Base-by-base conservation (phyloP, 805 yeast genomes). In the Metschnikowia lochheadii region DNA sequence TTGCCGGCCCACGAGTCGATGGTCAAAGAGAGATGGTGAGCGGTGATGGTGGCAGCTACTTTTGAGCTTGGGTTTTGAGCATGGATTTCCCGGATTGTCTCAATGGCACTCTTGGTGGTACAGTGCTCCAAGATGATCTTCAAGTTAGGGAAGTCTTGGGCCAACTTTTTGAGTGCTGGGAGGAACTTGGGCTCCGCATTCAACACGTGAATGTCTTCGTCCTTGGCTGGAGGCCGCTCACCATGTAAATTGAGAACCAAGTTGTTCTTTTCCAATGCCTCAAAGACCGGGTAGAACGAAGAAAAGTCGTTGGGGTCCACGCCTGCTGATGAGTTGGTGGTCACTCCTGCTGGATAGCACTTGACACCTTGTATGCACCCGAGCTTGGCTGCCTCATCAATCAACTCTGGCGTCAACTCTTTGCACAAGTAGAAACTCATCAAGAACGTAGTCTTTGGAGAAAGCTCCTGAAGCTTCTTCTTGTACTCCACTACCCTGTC, bases 311-410 rank as follows among this genome's bases (percentile, higher is more conserved):
- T 89, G 21, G 95, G 95, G 66, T 87, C 94, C 21, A 94, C 97
- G 46, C 99, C 99, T 3, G 85, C 87, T 44, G 80, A 69, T 8
- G 97, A 89, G 72, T 94, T 94, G 37, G 99, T 94, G n/a, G 99
- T 94, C 32, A 94, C 99, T 41, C 99, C 99, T 1, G 98, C 97
- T 39, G 99, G 99, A 67, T 94, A 94, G 66, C 96, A 90, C 68
- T 94, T 94, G 58, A 94, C 89, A 50, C 99, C 99, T 31, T 83
- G 76, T 49, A 92, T 83, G 36, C 82, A 83, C 1, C 84, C 84
- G 15, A 69, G 61, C 49, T 75, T 64, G 6, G 91, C 95, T 34
- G 97, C 98, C 55, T 82, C 79, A 49, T 80, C 82, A 50, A 94
- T 84, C 38, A 89, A 73, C 56, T 88, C 95, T 0, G 98, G 97